Base-by-base conservation (phyloP, 352 stramenopile genomes). In the Globisporangium spinosum region DNA sequence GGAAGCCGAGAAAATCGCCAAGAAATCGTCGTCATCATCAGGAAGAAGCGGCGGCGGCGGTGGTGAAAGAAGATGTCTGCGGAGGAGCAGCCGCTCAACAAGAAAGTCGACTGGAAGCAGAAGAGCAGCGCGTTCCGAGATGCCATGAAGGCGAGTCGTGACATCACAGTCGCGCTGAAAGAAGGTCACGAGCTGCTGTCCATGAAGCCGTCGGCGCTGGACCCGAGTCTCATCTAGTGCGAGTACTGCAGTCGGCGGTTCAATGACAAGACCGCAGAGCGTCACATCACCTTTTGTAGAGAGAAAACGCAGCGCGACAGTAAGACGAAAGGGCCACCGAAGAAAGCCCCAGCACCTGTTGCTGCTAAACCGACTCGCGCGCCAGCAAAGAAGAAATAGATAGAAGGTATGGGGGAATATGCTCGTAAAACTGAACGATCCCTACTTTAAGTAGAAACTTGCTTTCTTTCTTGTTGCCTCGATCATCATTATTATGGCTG, bases 251-350 rank as follows among this genome's bases (percentile, higher is more conserved):
- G 78, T 61, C 86, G 94, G 10, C 82, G 84, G 22, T 98, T 98
- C 70, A 98, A 98, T 67, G 88, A 98, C 40, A 89, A 88, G 34
- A 93, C 94, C 0, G 94, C 91, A 1, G 93, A 98, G 58, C 77
- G 94, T 3, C 94, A 98, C 70, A 98, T 98, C 63, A 75, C 91
- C 20, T 91, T 95, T 66, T 98, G 94, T 70, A 85, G 92, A 68
- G 86, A 97, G 69, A 97, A 92, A 64, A 75, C 83, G 4, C 80
- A 89, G 70, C 78, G 82, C 15, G 75, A 81, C 34, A 83, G 63
- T 27, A 77, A 83, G 12, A 70, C 68, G 25, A 86, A 75, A 57
- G 69, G 56, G 2, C 68, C 76, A 15, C 51, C 69, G 10, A 89
- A 89, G 67, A 85, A 84, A 63, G 65, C 67, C 0, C 29, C 67